Base-by-base conservation (phyloP, 2,329 filamentous ascomycete genomes). In the Cladosporium sp. region DNA sequence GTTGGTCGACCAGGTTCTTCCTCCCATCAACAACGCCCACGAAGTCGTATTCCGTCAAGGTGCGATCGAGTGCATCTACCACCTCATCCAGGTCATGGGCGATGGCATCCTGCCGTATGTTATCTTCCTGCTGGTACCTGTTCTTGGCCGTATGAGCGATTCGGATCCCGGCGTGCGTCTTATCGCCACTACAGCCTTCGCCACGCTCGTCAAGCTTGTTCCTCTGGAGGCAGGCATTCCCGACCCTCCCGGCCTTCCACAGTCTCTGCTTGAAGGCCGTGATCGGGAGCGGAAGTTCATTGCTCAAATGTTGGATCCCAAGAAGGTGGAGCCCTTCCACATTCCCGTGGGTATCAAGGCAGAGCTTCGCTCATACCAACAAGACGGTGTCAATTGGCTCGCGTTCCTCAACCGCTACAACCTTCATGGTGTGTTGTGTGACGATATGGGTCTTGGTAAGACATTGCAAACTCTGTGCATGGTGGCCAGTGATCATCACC, bases 371-470 rank as follows among this genome's bases (percentile, higher is more conserved):
- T 96, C 92, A 0, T 99, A 99, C 70, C 95, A 99, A 73, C 94
- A 99, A 73, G 94, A 99, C 55, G 94, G 94, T 71, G 93, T 99
- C 70, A 99, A 99, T 71, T 99, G 94, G 94, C 84, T 99, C 52
- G 87, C 95, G 57, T 99, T 99, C 77, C 86, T 99, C 65, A 99
- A 99, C 72, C 92, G 92, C 58, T 99, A 97, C 71, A 93, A 99
- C 68, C 84, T 99, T 1, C 95, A 99, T 66, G 94, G 94, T 49
- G 97, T 99, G 73, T 89, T 99, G 59, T 99, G 94, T 71, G 94
- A 99, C 69, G 94, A 99, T 72, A 99, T 99, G 94, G 94, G 94
- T 68, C 88, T 99, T 25, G 94, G 94, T 50, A 99, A 99, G 77
- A 99, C 94, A 1, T 78, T 99, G 10, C 94, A 99, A 73, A 99